Base-by-base conservation (phyloP, 1,284 basidiomycete genomes). In the Boletus smithii region DNA sequence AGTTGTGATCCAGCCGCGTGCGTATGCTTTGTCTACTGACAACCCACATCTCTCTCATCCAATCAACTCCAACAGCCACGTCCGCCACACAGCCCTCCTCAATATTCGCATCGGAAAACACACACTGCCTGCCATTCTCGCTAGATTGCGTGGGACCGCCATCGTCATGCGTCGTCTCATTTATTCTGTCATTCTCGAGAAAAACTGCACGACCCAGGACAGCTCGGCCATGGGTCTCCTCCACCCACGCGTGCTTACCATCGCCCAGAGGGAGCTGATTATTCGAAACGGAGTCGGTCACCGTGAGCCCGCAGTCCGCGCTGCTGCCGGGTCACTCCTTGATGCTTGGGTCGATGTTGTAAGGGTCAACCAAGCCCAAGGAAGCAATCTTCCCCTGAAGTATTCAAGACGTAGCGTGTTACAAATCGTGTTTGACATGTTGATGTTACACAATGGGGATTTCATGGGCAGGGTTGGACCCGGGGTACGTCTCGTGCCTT, bases 251-350 rank as follows among this genome's bases (percentile, higher is more conserved):
- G 77, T 79, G 8, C 73, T 93, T 26, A 80, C 79, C 0, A 85
- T 91, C 18, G 75, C 81, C 0, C 89, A 93, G 65, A 79, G 92
- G 20, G 88, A 93, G n/a, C n/a, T n/a, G n/a, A 74, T 91, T 20
- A 80, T 94, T 13, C 80, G 83, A 36, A 83, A 88, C 54, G 94
- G 95, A 0, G 73, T 97, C 3, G 88, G 95, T n/a, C n/a, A 97
- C 66, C 77, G 95, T 39, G 93, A 97, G 55, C 79, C 82, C 0
- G 73, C 69, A n/a, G 94, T 98, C 5, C 76, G 87, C 31, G 77
- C 84, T 18, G 91, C 92, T 0, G 86, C 89, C 0, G 85, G 81
- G 3, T 85, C 83, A 41, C 77, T 95, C 50, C 71, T 94, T n/a
- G 79, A 77, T n/a, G n/a, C n/a, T n/a, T n/a, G n/a, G n/a, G n/a